These are phyloP conservation scores for Lophiostoma macrostomum DNA, from an alignment of 495 filamentous ascomycete genomes.

Conservation along the genomic window DNA sequence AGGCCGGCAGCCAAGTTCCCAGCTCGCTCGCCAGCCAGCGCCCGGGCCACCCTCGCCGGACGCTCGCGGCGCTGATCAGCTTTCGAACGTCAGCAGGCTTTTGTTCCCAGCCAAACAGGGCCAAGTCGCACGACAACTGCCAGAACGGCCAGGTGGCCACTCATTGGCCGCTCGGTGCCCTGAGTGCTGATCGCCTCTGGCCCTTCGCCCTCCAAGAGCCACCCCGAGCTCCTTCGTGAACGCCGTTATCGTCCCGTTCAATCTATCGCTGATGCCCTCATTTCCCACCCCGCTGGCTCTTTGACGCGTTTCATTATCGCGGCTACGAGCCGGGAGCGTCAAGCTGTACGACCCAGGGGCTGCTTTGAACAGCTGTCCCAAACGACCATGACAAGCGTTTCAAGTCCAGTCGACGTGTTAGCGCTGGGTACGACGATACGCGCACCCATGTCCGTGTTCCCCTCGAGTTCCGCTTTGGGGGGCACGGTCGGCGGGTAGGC, in stretches of 20 bases:
- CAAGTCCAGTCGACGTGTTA: neutral
- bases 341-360: slow-evolving; percentile 23
- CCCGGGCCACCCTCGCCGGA: neutral
- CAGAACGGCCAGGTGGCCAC: neutral
- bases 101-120: neutral
- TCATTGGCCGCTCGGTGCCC: slow-evolving; percentile 5
- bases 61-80: slow-evolving; percentile 6
- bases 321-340: neutral
- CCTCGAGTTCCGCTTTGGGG: slow-evolving; percentile 9
- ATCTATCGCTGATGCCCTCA: neutral
- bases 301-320: neutral
- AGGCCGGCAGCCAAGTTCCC: neutral
- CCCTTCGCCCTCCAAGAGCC: neutral
- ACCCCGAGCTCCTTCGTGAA: neutral
- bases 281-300: slow-evolving; percentile 13
- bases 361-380: slow-evolving; percentile 30
- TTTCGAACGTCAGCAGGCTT: slow-evolving; percentile 5
- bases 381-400: slow-evolving; percentile 22
- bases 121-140: slow-evolving; percentile 17
- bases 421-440: slow-evolving; percentile 10
- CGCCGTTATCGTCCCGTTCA: neutral
- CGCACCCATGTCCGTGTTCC: slow-evolving; percentile 2
- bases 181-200: no score
- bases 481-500: slow-evolving; percentile 30
- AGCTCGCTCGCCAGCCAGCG: neutral